Percentiles rank a stretch among this genome's conserved stretches.
Conservation (phyloP, 2,329 filamentous ascomycete species). For the Dactylellina drechsleri region DNA sequence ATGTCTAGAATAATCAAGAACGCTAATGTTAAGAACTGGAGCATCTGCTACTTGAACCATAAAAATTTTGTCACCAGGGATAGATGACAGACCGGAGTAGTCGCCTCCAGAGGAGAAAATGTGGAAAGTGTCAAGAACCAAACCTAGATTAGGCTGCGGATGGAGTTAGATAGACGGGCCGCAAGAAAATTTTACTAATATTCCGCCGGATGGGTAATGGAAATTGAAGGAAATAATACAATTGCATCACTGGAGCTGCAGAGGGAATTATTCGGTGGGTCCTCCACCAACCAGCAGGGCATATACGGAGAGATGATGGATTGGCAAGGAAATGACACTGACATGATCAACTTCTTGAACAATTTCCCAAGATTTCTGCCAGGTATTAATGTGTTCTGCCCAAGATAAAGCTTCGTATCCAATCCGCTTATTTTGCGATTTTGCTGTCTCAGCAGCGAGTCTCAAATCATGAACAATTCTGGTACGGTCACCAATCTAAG, state of each 20-base stretch:
- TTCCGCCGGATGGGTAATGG: slow-evolving; percentile 32
- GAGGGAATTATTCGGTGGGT: slow-evolving; percentile 53
- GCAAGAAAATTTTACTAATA: slow-evolving; percentile 43
- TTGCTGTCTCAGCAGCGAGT: slow-evolving; percentile 55
- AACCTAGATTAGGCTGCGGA: slow-evolving; percentile 54
- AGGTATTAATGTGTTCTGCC: slow-evolving; percentile 55
- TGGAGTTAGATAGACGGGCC: slow-evolving; percentile 42
- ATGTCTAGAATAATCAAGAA: slow-evolving; percentile 56
- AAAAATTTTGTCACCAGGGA: slow-evolving; percentile 57
- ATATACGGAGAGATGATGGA: slow-evolving; percentile 37
- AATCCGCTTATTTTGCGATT: slow-evolving; percentile 55
- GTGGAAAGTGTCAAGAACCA: slow-evolving; percentile 56
- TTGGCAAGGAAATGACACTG: slow-evolving; percentile 38
- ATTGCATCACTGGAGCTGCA: slow-evolving; percentile 45
- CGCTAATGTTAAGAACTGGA: slow-evolving; percentile 56
- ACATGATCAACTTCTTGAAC: slow-evolving; percentile 56
- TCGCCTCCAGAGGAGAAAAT: slow-evolving; percentile 55
- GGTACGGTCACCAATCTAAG: slow-evolving; percentile 54
- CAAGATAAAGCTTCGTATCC: slow-evolving; percentile 57
- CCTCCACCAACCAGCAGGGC: slow-evolving; percentile 47
- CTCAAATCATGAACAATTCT: slow-evolving; percentile 56
- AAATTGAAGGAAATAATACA: slow-evolving; percentile 10
- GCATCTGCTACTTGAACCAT: slow-evolving; percentile 56
- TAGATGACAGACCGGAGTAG: slow-evolving; percentile 53
- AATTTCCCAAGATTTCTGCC: slow-evolving; percentile 56